Percentiles rank a stretch among this genome's conserved stretches.
phyloP scores from a whole-genome alignment of 495 filamentous ascomycete species.

The Hypoxylon perforatum region DNA sequence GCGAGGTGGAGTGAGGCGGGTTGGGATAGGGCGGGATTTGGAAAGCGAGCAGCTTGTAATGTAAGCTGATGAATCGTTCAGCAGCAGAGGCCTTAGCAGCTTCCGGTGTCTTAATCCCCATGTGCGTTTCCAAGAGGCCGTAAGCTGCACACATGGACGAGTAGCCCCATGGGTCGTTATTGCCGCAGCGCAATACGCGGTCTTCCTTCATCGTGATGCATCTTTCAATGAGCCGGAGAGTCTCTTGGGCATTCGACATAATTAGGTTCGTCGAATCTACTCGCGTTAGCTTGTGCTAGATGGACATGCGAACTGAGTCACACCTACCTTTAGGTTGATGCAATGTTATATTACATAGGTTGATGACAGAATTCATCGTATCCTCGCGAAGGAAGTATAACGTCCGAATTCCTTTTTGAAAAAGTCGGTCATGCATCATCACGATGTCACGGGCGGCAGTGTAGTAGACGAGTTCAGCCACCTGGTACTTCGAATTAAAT shows the following conservation, averaged over 20 bases:
- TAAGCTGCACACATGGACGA: constrained; percentile 49
- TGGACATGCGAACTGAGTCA: background rate
- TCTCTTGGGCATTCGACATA: constrained; percentile 45
- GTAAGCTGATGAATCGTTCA: constrained; percentile 46
- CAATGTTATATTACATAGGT: constrained; percentile 58
- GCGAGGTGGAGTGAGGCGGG: constrained; percentile 21
- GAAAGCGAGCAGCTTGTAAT: constrained; percentile 53
- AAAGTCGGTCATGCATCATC: constrained; percentile 46
- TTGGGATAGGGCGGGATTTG: constrained; percentile 51
- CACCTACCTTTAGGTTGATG: constrained; percentile 57
- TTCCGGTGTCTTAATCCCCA: constrained; percentile 46
- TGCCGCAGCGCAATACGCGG: constrained; percentile 45
- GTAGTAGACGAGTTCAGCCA: constrained; percentile 49
- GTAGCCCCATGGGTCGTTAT: constrained; percentile 50
- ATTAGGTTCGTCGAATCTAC: constrained; percentile 44
- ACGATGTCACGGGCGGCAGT: constrained; percentile 49
- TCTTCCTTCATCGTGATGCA: constrained; percentile 50
- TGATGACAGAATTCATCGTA: constrained; percentile 45
- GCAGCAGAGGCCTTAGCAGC: constrained; percentile 45
- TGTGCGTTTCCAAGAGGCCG: constrained; percentile 48
- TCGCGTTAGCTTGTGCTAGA: constrained; percentile 22
- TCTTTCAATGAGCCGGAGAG: constrained; percentile 45
- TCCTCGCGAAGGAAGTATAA: constrained; percentile 49
- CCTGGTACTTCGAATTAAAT: constrained; percentile 41
- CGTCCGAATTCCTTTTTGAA: constrained; percentile 45